Evolutionary conservation across 2,329 filamentous ascomycete species (phyloP), one percentile per base, ranked within the genome.

Genomic region (Fusarium piperis): DNA sequence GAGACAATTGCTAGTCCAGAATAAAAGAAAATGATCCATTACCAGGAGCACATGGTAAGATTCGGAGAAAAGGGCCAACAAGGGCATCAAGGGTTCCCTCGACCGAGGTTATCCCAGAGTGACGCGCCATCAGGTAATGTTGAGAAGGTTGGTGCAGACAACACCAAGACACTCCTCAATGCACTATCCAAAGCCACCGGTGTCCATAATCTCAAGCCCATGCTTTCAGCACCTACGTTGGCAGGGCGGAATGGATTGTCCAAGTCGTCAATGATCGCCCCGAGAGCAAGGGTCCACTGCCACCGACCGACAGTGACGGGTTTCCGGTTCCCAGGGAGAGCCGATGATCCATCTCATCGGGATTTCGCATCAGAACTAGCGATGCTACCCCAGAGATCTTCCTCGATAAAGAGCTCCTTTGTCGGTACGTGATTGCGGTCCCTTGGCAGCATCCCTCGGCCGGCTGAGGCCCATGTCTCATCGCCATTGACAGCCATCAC

Each of bases 101-200:
- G 57, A 26, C 28, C 18, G 20, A 58, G 26, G 16, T 20, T 9
- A 51, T 59, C 16, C 53, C 33, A 62, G 15, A 62, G 10, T 18
- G 57, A 67, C 53, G 59, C 41, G 56, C 58, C 56, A 68, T 69
- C 64, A 41, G 44, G 84, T 83, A 62, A 90, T 74, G 30, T 88
- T 75, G 33, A 85, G 81, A 28, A 89, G 16, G 41, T 28, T 28
- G 41, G 65, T 38, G 36, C 81, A 55, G 80, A 52, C 63, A 58
- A 59, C 30, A 67, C 23, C 44, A 52, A 65, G 72, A 72, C 67
- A 64, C 55, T 41, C 32, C 51, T 62, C 59, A 59, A 51, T 30
- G 16, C 63, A 62, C 59, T 58, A 63, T 52, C 57, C 59, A 36
- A 66, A 67, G 65, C 70, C 68, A 69, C 68, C 41, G 15, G 53